Evolutionary conservation across 805 yeast genomes (phyloP), one percentile per base, ranked within the genome.

Genomic region (Barnettozyma siamensis): DNA sequence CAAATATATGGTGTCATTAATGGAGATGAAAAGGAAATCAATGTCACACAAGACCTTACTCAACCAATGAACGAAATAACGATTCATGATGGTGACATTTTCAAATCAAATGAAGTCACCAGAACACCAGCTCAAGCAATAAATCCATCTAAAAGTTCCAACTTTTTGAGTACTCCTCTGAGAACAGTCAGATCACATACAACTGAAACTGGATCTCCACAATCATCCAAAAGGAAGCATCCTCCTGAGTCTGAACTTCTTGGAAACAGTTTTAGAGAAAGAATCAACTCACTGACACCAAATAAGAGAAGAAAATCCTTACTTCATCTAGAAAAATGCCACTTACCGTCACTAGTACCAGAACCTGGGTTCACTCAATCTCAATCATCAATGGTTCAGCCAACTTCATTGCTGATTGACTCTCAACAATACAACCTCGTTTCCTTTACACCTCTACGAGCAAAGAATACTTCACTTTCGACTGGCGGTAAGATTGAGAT

Each of bases 201-300:
- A 7, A 51, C 61, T 3, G 60, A 55, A 33, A 51, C 56, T 2
- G 61, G 61, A 2, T 57, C 61, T 1, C 61, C 61, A 12, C 48
- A 46, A 33, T 55, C 60, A 0, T 47, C 54, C 6, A 57, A 53
- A 36, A 44, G 59, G 20, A 50, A 46, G 26, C 29, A 20, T 9
- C 18, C 19, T 2, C 31, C 34, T 12, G 42, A 41, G 1, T 30
- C 50, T 1, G 51, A 48, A 1, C 10, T 13, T 1, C 37, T 24
- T 6, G 46, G 53, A 2, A 36, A 42, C 17, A 51, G 46, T 21
- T 38, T 57, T 2, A 46, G 58, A 18, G 57, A 48, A 5, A 47
- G 45, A 33, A 41, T 55, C 23, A 51, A 54, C 43, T 50, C 55
- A n/a, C 30, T 55, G 26, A 51, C 59, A 3, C 61, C 60, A 26